A percentile compares a stretch with the other conserved stretches of the same genome.
Evolutionary conservation across 2,329 filamentous ascomycete species (phyloP).

Genomic region (Celoporthe dispersa): DNA sequence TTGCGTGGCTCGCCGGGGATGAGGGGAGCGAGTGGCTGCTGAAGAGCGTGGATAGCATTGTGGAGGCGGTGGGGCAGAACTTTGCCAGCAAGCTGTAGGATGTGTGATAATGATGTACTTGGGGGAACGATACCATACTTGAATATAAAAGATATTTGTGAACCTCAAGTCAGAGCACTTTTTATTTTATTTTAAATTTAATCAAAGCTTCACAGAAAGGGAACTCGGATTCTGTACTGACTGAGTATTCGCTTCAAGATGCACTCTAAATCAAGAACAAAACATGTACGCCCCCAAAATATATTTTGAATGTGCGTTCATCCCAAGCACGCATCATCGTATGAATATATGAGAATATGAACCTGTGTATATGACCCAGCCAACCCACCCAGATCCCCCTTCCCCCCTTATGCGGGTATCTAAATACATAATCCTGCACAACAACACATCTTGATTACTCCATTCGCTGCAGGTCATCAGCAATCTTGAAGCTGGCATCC

Average conservation of each 20-base stretch:
- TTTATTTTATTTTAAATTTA: no score
- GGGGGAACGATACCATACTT: background rate
- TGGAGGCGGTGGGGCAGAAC: conserved; percentile 49
- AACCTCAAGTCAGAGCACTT: no score
- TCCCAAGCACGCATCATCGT: no score
- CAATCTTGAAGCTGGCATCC: conserved; percentile 68
- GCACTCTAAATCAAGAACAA: no score
- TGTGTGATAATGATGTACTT: background rate
- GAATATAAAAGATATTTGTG: background rate
- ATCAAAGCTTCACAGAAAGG: no score
- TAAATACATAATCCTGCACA: background rate
- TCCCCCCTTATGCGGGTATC: background rate
- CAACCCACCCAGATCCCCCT: background rate
- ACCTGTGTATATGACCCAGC: background rate
- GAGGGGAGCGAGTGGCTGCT: conserved; percentile 54
- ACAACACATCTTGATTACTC: conserved; percentile 36
- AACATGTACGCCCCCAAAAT: no score
- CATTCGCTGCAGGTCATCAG: conserved; percentile 57
- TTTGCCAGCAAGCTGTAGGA: conserved; percentile 42
- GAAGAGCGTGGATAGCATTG: conserved; percentile 49
- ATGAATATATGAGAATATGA: no score
- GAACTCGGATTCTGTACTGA: no score
- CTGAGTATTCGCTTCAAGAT: no score
- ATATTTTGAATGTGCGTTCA: no score
- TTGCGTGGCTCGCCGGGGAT: conserved; percentile 50